phyloP scores from a whole-genome alignment of 768 basidiomycete species.

The Mycena alexandri region DNA sequence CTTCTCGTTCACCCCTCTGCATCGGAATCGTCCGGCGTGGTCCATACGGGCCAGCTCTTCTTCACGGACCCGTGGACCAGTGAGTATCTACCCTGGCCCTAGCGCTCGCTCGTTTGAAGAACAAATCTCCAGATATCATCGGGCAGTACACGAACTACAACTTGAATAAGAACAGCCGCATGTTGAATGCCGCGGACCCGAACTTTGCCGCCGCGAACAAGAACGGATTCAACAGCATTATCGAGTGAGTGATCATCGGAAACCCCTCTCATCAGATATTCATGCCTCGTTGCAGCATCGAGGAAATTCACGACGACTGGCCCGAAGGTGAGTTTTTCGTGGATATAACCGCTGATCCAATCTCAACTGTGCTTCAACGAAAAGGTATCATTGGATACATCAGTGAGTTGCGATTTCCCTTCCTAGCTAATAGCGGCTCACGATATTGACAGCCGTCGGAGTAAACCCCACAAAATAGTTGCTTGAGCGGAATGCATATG shows the following conservation, averaged over 20 bases:
- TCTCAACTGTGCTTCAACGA: neutral
- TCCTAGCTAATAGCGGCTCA: neutral
- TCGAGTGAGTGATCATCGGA: slow-evolving; percentile 29
- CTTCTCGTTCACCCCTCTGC: slow-evolving; percentile 48
- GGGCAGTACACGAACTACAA: slow-evolving; percentile 45
- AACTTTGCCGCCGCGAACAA: slow-evolving; percentile 43
- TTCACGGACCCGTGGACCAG: slow-evolving; percentile 53
- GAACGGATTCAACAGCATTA: slow-evolving; percentile 45
- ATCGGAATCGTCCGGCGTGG: slow-evolving; percentile 40
- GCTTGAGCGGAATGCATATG: neutral
- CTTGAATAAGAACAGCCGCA: slow-evolving; percentile 40
- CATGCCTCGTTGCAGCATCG: slow-evolving; percentile 23
- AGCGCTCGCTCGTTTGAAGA: neutral
- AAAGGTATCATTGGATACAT: slow-evolving; percentile 30
- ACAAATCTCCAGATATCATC: slow-evolving; percentile 37
- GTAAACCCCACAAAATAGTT: slow-evolving; percentile 19
- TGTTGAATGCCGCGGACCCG: slow-evolving; percentile 47
- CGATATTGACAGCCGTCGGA: slow-evolving; percentile 10
- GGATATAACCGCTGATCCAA: neutral
- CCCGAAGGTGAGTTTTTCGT: slow-evolving; percentile 38
- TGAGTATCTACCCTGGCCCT: neutral
- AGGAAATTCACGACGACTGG: slow-evolving; percentile 47
- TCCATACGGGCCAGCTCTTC: slow-evolving; percentile 55
- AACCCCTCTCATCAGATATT: neutral
- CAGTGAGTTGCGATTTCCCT: slow-evolving; percentile 7